A percentile compares a stretch with the other conserved stretches of the same genome.
These are phyloP conservation scores for Populus tremula DNA, from an alignment of 345 rosid genomes.

Conservation along the genomic window DNA sequence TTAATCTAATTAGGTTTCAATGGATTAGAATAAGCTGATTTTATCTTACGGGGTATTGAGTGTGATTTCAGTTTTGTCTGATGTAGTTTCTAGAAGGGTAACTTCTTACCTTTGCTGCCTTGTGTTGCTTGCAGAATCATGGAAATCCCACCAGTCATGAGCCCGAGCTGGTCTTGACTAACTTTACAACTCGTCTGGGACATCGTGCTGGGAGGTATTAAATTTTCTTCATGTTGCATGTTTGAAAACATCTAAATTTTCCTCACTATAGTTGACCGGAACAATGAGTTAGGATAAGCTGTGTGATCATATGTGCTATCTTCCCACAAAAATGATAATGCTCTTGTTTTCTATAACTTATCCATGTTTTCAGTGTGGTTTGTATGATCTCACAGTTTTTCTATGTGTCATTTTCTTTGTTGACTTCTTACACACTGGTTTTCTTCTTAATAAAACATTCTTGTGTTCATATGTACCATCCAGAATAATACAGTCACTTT, in stretches of 20 bases:
- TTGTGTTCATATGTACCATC: slow-evolving; percentile 9
- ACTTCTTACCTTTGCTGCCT: background rate
- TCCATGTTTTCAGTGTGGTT: background rate
- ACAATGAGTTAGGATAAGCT: background rate
- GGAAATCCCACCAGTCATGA: slow-evolving; percentile 91
- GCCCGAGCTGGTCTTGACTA: slow-evolving; percentile 81
- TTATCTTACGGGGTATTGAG: too few relatives aligned
- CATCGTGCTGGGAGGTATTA: slow-evolving; percentile 84
- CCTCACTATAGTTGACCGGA: background rate
- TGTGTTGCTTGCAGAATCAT: slow-evolving; percentile 52
- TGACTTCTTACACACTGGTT: background rate
- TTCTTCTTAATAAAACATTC: background rate
- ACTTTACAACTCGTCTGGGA: slow-evolving; percentile 89
- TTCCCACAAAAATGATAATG: background rate
- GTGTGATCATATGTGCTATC: background rate
- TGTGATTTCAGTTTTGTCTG: background rate
- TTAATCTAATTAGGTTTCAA: background rate
- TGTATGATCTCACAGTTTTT: background rate
- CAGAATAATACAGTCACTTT: slow-evolving; percentile 78
- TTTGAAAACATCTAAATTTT: background rate
- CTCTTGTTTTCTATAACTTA: background rate
- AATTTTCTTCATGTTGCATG: slow-evolving; percentile 5
- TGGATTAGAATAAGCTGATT: background rate
- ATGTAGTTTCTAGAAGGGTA: background rate
- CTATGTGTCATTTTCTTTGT: background rate